These are phyloP conservation scores for Alternaria postmessia DNA, from an alignment of 2,329 filamentous ascomycete species.

Conservation along the genomic window DNA sequence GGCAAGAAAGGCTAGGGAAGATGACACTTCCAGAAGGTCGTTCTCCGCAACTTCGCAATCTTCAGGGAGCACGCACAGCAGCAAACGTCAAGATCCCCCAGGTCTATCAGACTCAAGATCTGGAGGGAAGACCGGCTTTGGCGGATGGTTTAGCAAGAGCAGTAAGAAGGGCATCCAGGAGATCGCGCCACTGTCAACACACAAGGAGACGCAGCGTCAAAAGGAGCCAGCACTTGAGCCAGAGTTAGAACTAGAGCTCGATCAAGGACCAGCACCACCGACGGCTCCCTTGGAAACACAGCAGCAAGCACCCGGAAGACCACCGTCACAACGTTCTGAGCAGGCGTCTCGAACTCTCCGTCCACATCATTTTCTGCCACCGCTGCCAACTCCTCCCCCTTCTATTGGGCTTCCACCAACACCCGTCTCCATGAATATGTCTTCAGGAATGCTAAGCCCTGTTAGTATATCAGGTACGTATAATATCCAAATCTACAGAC, in stretches of 20 bases:
- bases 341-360: constrained; percentile 16
- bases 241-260: constrained; percentile 11
- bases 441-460: constrained; percentile 10
- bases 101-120: constrained; percentile 17
- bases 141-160: constrained; percentile 32
- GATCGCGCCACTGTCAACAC: constrained; percentile 25
- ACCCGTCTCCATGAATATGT: constrained; percentile 10
- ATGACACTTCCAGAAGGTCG: constrained; percentile 25
- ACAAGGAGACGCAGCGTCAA: constrained; percentile 16
- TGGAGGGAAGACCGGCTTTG: constrained; percentile 20
- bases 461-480: constrained; percentile 31
- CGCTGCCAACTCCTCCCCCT: constrained; percentile 29
- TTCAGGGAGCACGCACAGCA: constrained; percentile 29
- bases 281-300: constrained; percentile 20
- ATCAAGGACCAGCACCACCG: constrained; percentile 20
- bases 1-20: constrained; percentile 31
- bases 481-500: not conserved
- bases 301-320: constrained; percentile 7
- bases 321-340: constrained; percentile 8
- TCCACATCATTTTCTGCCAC: constrained; percentile 22
- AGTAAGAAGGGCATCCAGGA: constrained; percentile 36
- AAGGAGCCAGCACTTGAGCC: constrained; percentile 1
- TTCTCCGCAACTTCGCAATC: constrained; percentile 34
- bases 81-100: constrained; percentile 13
- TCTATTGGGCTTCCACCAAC: constrained; percentile 28